Evolutionary conservation across 495 filamentous ascomycete genomes (phyloP), one percentile per base, ranked within the genome.

Genomic region (Aspergillus leporis): DNA sequence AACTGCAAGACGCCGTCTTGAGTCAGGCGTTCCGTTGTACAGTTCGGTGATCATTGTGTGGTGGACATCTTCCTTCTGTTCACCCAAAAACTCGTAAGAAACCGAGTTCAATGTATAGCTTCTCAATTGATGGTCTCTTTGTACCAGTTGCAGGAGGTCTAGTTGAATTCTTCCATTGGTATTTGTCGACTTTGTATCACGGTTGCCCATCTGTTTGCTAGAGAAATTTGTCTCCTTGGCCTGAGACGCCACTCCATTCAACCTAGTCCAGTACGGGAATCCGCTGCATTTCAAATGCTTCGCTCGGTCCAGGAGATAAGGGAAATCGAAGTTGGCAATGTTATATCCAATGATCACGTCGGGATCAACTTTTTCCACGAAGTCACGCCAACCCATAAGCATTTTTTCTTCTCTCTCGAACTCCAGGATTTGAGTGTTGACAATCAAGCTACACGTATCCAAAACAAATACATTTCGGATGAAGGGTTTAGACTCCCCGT

Each of bases 281-380:
- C 76, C 75, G 0, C 57, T 61, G 51, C 87, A 85, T 57, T 92
- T 93, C 12, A 99, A 77, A 66, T 95, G 85, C 57, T 85, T 90
- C 19, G 94, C 94, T 19, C 94, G 86, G 25, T 97, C 90, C 19
- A 99, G 81, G 4, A 99, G 84, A 68, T 99, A 99, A 3, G 94
- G 93, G 63, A 99, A 97, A 75, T 99, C 94, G 76, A 99, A 99
- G 74, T 99, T 99, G 65, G 90, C 80, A 75, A 96, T 97, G 70
- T 99, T 99, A 83, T 99, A 99, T 46, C 94, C 94, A 59, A 94
- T 99, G 66, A 99, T 98, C 28, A 99, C 87, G 73, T 99, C 94
- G 0, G 94, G 93, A 65, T 99, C 94, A 3, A 94, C 94, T 68
- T 90, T 87, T 49, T 93, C 81, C 5, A 99, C 73, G 64, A 99